A percentile compares a stretch with the other conserved stretches of the same genome.
Evolutionary conservation across 352 stramenopile species (phyloP).

Genomic region (Pythium rishiriense): DNA sequence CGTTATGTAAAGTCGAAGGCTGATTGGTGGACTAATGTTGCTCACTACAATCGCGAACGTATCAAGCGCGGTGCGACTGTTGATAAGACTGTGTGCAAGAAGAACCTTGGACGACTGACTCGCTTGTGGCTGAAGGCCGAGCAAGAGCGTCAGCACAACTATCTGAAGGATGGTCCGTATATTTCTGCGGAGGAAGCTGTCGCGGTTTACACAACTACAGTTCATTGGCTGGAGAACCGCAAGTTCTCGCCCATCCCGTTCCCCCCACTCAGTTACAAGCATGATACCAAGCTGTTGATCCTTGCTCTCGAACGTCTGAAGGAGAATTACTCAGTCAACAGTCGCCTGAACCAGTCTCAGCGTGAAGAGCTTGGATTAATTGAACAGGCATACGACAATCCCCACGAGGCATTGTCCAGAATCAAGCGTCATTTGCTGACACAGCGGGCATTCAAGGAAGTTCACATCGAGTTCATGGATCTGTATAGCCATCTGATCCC

Average conservation of each 20-base stretch:
- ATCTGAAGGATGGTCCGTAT: constrained; percentile 99
- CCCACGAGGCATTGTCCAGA: constrained; percentile 96
- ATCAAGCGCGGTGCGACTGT: constrained; percentile 99
- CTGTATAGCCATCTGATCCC: constrained; percentile 99
- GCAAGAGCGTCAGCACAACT: constrained; percentile 99
- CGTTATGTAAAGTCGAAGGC: constrained; percentile 99
- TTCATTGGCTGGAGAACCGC: constrained; percentile 99
- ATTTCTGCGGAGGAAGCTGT: constrained; percentile 99
- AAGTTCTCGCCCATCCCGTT: constrained; percentile 99
- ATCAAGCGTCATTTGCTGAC: constrained; percentile 99
- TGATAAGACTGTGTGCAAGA: constrained; percentile 99
- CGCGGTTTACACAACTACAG: constrained; percentile 99
- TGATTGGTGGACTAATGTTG: constrained; percentile 98
- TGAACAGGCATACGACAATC: constrained; percentile 99
- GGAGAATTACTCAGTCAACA: constrained; percentile 98
- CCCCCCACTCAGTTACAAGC: constrained; percentile 99
- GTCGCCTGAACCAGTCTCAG: constrained; percentile 96
- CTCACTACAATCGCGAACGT: constrained; percentile 99
- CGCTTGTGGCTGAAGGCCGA: constrained; percentile 99
- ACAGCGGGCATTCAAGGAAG: constrained; percentile 99
- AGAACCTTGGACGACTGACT: constrained; percentile 98
- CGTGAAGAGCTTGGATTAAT: constrained; percentile 99
- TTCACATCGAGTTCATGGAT: constrained; percentile 99
- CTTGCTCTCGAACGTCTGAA: constrained; percentile 98
- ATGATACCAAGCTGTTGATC: constrained; percentile 99